A percentile compares a stretch with the other conserved stretches of the same genome.
Evolutionary conservation across 306 rosid species (phyloP).

Genomic region (Lupinus albus): DNA sequence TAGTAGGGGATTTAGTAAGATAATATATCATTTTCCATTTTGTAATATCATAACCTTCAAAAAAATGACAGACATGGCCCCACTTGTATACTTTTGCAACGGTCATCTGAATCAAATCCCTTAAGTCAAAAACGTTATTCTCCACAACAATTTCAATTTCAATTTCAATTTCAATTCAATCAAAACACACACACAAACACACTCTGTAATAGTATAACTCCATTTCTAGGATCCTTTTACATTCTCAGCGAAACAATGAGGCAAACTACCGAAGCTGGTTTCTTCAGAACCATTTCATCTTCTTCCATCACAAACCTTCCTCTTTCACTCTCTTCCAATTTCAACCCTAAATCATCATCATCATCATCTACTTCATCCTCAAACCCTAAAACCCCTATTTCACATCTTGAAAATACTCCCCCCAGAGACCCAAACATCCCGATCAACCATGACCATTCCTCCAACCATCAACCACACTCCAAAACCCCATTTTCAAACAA

Average conservation of each 20-base stretch:
- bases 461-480: conserved; percentile 41
- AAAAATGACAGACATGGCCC: no score
- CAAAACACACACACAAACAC: not conserved
- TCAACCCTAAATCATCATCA: conserved; percentile 42
- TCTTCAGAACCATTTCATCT: conserved; percentile 62
- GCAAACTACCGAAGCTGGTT: conserved; percentile 51
- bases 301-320: conserved; percentile 74
- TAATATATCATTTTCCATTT: no score
- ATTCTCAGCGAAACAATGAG: conserved; percentile 45
- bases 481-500: conserved; percentile 38
- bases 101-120: conserved; percentile 7
- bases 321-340: conserved; percentile 75
- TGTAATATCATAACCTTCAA: no score
- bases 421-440: conserved; percentile 71
- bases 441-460: conserved; percentile 31
- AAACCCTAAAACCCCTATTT: conserved; percentile 43
- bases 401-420: conserved; percentile 72
- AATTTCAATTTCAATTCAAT: no score
- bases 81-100: conserved; percentile 5
- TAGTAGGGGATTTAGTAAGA: no score
- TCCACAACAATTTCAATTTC: conserved; percentile 41
- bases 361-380: conserved; percentile 34
- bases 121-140: conserved; percentile 15
- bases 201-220: not conserved
- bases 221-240: conserved; percentile 4